Conservation (phyloP, 192 early-diverging fungal species). For the Pilaira anomala region DNA sequence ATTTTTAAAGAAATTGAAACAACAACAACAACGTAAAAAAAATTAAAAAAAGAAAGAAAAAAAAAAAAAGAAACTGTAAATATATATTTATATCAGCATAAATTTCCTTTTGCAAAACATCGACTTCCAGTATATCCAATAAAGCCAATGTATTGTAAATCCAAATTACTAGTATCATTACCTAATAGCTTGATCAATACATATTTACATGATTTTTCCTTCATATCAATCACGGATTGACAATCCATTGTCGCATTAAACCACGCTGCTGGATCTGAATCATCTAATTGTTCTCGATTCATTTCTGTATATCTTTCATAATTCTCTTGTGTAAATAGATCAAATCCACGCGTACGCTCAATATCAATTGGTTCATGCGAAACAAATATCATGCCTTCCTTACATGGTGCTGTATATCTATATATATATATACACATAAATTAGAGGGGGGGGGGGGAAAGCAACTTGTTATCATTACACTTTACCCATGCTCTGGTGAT, state of each 20-base stretch:
- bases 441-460: not conserved
- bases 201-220: slow-evolving; percentile 43
- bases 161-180: slow-evolving; percentile 49
- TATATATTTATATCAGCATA: not conserved
- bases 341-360: slow-evolving; percentile 37
- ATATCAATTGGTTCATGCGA: slow-evolving; percentile 49
- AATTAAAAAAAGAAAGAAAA: not conserved
- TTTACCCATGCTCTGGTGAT: slow-evolving; percentile 45
- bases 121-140: slow-evolving; percentile 40
- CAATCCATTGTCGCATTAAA: slow-evolving; percentile 15
- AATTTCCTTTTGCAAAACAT: slow-evolving; percentile 15
- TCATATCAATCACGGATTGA: slow-evolving; percentile 17
- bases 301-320: slow-evolving; percentile 22
- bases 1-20: not conserved
- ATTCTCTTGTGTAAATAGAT: slow-evolving; percentile 35
- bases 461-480: not conserved
- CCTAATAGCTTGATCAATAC: slow-evolving; percentile 49
- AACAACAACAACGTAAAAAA: not conserved
- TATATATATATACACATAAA: not conserved
- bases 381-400: slow-evolving; percentile 53
- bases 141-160: slow-evolving; percentile 53
- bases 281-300: not conserved
- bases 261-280: slow-evolving; percentile 32
- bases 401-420: slow-evolving; percentile 52
- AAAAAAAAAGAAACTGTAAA: not conserved